phyloP scores from a whole-genome alignment of 805 yeast genomes.

The Wickerhamiella alocasiicola region DNA sequence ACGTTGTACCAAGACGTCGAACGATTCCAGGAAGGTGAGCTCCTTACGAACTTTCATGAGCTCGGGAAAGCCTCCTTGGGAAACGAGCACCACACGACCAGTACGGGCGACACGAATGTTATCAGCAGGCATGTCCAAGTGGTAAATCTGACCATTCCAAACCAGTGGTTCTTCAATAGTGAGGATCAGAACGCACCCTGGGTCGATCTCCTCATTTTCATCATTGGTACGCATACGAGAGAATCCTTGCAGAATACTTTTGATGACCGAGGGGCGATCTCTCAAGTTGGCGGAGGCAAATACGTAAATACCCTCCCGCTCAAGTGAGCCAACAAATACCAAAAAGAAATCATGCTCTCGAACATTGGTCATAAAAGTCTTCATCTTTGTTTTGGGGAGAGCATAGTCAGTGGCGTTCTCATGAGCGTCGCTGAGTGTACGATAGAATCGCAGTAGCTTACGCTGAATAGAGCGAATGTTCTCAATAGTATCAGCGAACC shows the following conservation, averaged over 20 bases:
- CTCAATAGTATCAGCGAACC: conserved; percentile 31
- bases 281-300: conserved; percentile 56
- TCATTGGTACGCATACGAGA: conserved; percentile 22
- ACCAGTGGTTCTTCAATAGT: conserved; percentile 74
- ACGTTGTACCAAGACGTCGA: conserved; percentile 15
- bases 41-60: conserved; percentile 33
- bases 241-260: conserved; percentile 24
- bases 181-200: conserved; percentile 58
- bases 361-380: conserved; percentile 43
- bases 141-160: conserved; percentile 76
- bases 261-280: conserved; percentile 28
- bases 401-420: conserved; percentile 48
- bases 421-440: conserved; percentile 52
- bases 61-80: conserved; percentile 54
- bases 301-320: conserved; percentile 63
- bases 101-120: conserved; percentile 37
- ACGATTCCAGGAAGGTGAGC: conserved; percentile 11
- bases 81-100: conserved; percentile 54
- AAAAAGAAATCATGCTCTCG: conserved; percentile 60
- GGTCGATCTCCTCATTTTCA: conserved; percentile 24
- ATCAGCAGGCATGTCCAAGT: conserved; percentile 31
- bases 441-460: conserved; percentile 66
- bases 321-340: conserved; percentile 59
- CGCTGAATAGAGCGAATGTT: conserved; percentile 47
- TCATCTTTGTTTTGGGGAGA: conserved; percentile 27